Base-by-base conservation (phyloP, 2,329 filamentous ascomycete genomes). In the Aspergillus pseudonomiae region DNA sequence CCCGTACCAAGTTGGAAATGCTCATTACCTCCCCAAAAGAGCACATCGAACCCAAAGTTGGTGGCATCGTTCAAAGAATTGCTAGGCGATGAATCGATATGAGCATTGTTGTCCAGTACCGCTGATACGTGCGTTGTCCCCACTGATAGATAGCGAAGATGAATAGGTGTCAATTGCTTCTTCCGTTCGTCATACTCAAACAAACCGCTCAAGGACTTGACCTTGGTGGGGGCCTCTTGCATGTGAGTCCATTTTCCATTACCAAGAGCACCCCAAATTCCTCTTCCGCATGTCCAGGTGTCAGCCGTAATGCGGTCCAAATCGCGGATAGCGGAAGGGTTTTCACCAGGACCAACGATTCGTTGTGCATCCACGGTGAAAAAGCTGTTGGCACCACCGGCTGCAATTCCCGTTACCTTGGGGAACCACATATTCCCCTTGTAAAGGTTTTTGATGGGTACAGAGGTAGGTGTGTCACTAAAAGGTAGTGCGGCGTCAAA, bases 21-120 rank as follows among this genome's bases (percentile, higher is more conserved):
- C 80, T 98, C 94, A 73, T 98, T 99, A 59, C 93, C 93, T 65
- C 95, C 95, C 92, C 94, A 99, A 83, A 92, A 96, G 1, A 98
- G 77, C 34, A 94, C 89, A 75, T 98, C 95, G 5, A 91, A 88
- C 56, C 95, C 95, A 87, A 89, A 97, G 75, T 95, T 94, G n/a
- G 70, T 68, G 1, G 89, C 92, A 71, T 93, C 91, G 68, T 91
- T 90, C 46, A 86, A 81, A 1, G 85, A 84, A 19, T 77, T 70
- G 65, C 78, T 76, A 71, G 82, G 60, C 74, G 79, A 65, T 71
- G 89, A 84, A 19, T 83, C 80, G 6, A 93, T 84, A 59, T 88
- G 84, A 1, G 91, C 91, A 34, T 91, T 86, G 74, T 97, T 97
- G 73, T 89, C 86, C 88, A 98, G 89, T 11, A 95, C 85, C 1